Evolutionary conservation across 352 stramenopile species (phyloP).

Genomic region (Pythium sp.): DNA sequence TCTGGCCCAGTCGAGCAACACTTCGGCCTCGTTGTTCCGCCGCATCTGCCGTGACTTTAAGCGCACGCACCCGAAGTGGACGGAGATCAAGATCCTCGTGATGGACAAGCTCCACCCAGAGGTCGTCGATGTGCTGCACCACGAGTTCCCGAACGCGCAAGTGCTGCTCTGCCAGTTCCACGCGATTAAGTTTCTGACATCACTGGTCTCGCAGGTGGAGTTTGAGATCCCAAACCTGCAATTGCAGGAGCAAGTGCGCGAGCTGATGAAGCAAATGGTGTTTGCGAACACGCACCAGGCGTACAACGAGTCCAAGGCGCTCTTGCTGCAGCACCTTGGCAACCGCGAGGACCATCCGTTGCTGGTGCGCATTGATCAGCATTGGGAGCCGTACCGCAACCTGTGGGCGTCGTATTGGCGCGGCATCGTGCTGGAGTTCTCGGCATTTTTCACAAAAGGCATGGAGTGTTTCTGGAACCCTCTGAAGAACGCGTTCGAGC

Average conservation of each 20-base stretch:
- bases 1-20: constrained; percentile 47
- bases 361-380: constrained; percentile 42
- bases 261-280: constrained; percentile 59
- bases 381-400: constrained; percentile 60
- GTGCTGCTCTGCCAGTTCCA: constrained; percentile 70
- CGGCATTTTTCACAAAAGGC: constrained; percentile 57
- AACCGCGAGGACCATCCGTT: constrained; percentile 36
- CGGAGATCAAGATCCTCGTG: constrained; percentile 56
- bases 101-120: constrained; percentile 61
- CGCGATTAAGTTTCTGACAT: constrained; percentile 62
- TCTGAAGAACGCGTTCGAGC: constrained; percentile 55
- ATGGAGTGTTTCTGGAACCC: constrained; percentile 66
- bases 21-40: constrained; percentile 43
- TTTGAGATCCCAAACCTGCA: constrained; percentile 35
- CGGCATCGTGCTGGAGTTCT: constrained; percentile 59
- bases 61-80: constrained; percentile 63
- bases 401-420: constrained; percentile 66
- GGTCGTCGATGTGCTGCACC: constrained; percentile 46
- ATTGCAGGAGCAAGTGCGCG: constrained; percentile 41
- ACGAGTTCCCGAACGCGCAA: constrained; percentile 56
- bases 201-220: constrained; percentile 38
- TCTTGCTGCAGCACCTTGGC: constrained; percentile 40
- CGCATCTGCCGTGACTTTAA: constrained; percentile 76
- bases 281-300: constrained; percentile 49
- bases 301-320: constrained; percentile 50